A percentile compares a stretch with the other conserved stretches of the same genome.
These are phyloP conservation scores for Exophiala dermatitidis DNA, from an alignment of 2,329 filamentous ascomycete genomes.

Conservation along the genomic window DNA sequence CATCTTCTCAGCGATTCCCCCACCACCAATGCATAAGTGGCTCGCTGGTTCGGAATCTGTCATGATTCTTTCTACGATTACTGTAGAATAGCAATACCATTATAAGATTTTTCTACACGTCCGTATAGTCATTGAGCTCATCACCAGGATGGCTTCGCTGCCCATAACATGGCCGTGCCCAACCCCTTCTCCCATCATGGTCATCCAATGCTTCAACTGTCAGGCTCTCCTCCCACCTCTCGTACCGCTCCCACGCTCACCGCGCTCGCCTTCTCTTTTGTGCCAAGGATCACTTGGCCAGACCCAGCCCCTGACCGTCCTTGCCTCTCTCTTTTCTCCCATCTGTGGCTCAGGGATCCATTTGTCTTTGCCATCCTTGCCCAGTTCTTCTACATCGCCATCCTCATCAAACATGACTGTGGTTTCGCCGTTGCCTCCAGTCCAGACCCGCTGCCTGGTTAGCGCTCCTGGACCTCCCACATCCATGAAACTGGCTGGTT, in stretches of 20 bases:
- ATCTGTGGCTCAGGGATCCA: constrained; percentile 57
- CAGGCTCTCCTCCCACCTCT: constrained; percentile 15
- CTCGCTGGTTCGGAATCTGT: too few relatives aligned
- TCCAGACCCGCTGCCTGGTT: constrained; percentile 48
- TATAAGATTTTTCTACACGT: background rate
- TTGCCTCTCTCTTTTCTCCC: constrained; percentile 55
- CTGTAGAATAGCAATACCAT: constrained; percentile 2
- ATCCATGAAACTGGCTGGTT: constrained; percentile 52
- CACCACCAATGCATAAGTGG: too few relatives aligned
- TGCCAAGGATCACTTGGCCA: constrained; percentile 55
- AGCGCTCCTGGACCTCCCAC: constrained; percentile 53
- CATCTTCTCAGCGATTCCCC: background rate
- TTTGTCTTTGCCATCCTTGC: constrained; percentile 46
- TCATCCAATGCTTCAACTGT: background rate
- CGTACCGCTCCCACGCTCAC: constrained; percentile 15
- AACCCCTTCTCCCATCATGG: background rate
- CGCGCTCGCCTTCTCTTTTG: constrained; percentile 46
- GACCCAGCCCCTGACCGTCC: constrained; percentile 55
- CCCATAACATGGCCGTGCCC: background rate
- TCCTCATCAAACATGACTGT: constrained; percentile 19
- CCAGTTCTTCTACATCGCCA: constrained; percentile 23
- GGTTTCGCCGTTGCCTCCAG: constrained; percentile 18
- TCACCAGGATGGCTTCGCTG: constrained; percentile 20
- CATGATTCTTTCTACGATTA: too few relatives aligned
- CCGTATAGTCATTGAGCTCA: constrained; percentile 9